A percentile compares a stretch with the other conserved stretches of the same genome.
Evolutionary conservation across 371 early-diverging fungal species (phyloP).

Genomic region (Circinella umbellata): DNA sequence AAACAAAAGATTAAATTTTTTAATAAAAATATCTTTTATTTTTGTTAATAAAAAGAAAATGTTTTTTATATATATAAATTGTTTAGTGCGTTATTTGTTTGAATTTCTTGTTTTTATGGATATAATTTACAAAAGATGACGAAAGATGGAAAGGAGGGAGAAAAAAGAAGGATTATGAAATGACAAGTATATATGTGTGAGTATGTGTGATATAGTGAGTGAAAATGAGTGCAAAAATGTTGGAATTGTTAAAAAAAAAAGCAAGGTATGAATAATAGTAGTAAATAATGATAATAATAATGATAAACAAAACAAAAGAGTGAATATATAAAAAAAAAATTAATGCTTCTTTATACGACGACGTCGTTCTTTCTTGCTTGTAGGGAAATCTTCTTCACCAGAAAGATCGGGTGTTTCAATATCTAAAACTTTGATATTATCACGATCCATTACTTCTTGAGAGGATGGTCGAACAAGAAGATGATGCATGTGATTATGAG

Average conservation of each 20-base stretch:
- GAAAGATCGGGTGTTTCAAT: slow-evolving; percentile 16
- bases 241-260: no score
- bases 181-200: no score
- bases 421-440: slow-evolving; percentile 31
- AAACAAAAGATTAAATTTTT: slow-evolving; percentile 2
- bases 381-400: slow-evolving; percentile 19
- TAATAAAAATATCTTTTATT: no score
- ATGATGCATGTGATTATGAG: slow-evolving; percentile 48
- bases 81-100: no score
- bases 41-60: not conserved
- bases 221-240: no score
- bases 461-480: slow-evolving; percentile 29
- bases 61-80: no score
- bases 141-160: not conserved
- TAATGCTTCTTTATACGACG: slow-evolving; percentile 8
- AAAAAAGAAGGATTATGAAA: not conserved
- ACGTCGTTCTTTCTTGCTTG: slow-evolving; percentile 12
- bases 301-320: no score
- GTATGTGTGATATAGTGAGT: no score
- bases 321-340: not conserved
- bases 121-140: slow-evolving; percentile 2
- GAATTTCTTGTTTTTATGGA: not conserved
- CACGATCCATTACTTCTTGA: slow-evolving; percentile 28
- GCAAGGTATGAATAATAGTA: not conserved
- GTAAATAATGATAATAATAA: no score